Base-by-base conservation (phyloP, 768 basidiomycete species). In the Amanita inopinata region DNA sequence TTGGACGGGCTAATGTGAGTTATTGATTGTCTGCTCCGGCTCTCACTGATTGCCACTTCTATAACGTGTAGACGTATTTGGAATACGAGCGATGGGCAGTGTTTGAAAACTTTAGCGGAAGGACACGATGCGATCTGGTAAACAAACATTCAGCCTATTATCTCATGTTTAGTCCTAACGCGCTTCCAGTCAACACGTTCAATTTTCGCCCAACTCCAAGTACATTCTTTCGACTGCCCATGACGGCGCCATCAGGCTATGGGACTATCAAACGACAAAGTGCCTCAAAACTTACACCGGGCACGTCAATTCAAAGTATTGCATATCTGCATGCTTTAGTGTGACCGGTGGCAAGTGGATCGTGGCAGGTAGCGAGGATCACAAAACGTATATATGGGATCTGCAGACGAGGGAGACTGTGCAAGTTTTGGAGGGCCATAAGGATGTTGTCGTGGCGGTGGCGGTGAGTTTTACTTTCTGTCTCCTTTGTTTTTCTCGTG, bases 121-220 rank as follows among this genome's bases (percentile, higher is more conserved):
- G 88, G 87, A 12, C 80, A 84, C 38, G 78, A 86, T 33, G 85
- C 91, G 1, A 73, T 90, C 49, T 92, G 78, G 84, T 89, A 55
- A 11, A 65, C 17, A 6, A 22, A 3, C 14, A n/a, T 14, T 15
- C 15, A 20, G 2, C 39, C 27, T 28, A 8, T 12, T 36, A 2
- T 7, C 11, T 32, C 20, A 46, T 33, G 31, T 17, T 9, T 11
- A 17, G 14, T 19, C 8, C 24, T 42, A 24, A n/a, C n/a, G n/a
- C n/a, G n/a, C n/a, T n/a, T 33, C 10, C 53, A 89, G 89, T 48
- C 89, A 93, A 62, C 83, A 85, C 54, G 90, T 92, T 11, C 78
- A 83, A 53, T 97, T 99, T 64, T 93, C 93, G 0, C 94, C 94
- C 6, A 96, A 96, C 54, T 91, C 89, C 5, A 88, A 87, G 61